Evolutionary conservation across 2,329 filamentous ascomycete genomes (phyloP).

Genomic region (Chaetomiaceae sp.): DNA sequence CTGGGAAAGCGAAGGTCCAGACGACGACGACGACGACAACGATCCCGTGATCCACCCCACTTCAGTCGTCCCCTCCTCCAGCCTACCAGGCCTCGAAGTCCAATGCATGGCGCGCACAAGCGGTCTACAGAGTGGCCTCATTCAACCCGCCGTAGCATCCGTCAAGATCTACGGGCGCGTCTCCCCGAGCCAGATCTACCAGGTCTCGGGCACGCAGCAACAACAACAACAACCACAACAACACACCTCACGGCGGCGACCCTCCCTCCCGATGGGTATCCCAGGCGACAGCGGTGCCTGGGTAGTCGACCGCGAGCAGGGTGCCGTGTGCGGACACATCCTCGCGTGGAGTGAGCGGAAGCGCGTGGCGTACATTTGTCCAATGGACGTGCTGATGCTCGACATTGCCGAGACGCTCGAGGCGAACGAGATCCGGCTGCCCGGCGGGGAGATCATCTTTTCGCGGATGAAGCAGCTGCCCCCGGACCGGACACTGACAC

Average conservation of each 20-base stretch:
- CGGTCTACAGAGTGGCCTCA: constrained; percentile 73
- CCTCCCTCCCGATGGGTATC: constrained; percentile 51
- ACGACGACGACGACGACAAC: not conserved
- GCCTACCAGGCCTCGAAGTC: constrained; percentile 70
- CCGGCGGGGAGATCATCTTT: constrained; percentile 40
- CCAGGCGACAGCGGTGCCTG: constrained; percentile 92
- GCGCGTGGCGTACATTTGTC: constrained; percentile 83
- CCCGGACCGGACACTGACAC: constrained; percentile 4
- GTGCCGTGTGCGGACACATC: constrained; percentile 82
- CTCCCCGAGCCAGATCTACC: constrained; percentile 58
- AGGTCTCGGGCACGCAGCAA: constrained; percentile 40
- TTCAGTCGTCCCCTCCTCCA: constrained; percentile 54
- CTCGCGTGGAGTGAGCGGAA: constrained; percentile 81
- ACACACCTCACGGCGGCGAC: not conserved
- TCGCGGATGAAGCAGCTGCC: not conserved
- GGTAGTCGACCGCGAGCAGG: constrained; percentile 77
- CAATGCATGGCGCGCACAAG: constrained; percentile 87
- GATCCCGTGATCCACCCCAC: constrained; percentile 46
- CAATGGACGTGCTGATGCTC: constrained; percentile 84
- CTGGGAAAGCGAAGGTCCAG: not conserved
- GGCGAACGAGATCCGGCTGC: constrained; percentile 66
- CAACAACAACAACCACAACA: not conserved
- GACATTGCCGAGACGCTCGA: constrained; percentile 79
- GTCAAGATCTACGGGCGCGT: constrained; percentile 83
- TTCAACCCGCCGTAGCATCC: constrained; percentile 71